phyloP scores from a whole-genome alignment of 2,329 filamentous ascomycete species.

The Aciculosporium take region DNA sequence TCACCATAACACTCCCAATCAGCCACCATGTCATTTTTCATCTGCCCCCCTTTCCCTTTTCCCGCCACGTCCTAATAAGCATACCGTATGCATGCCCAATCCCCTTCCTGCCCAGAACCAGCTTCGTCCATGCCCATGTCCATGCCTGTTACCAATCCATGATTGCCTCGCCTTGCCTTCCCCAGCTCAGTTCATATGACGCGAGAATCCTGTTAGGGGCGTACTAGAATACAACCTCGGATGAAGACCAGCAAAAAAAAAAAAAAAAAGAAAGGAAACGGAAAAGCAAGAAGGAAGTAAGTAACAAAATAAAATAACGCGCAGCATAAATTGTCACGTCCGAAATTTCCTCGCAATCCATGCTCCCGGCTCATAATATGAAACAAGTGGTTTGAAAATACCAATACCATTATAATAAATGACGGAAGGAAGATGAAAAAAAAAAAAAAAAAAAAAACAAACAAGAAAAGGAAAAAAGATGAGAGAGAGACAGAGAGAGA shows the following conservation, averaged over 20 bases:
- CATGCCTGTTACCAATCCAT: too few relatives aligned
- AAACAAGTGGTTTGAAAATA: not conserved
- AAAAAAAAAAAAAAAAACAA: not conserved
- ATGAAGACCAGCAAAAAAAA: not conserved
- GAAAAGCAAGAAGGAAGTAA: not conserved
- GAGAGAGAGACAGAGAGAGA: not conserved
- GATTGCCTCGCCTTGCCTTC: not conserved
- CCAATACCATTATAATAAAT: not conserved
- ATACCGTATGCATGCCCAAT: too few relatives aligned
- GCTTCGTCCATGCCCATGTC: not conserved
- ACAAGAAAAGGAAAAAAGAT: not conserved
- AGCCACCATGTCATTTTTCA: not conserved
- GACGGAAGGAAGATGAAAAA: not conserved
- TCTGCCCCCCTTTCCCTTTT: too few relatives aligned
- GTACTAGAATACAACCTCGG: not conserved
- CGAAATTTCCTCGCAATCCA: constrained; percentile 5
- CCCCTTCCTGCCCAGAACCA: not conserved
- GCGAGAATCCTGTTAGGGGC: too few relatives aligned
- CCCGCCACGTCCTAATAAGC: too few relatives aligned
- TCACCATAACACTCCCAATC: too few relatives aligned
- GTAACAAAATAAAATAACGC: too few relatives aligned
- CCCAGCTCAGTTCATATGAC: not conserved
- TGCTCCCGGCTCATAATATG: constrained; percentile 5
- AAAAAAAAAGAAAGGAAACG: not conserved
- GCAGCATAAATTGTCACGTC: constrained; percentile 1